These are phyloP conservation scores for Lichtheimia corymbifera DNA, from an alignment of 371 early-diverging fungal genomes.

Conservation along the genomic window DNA sequence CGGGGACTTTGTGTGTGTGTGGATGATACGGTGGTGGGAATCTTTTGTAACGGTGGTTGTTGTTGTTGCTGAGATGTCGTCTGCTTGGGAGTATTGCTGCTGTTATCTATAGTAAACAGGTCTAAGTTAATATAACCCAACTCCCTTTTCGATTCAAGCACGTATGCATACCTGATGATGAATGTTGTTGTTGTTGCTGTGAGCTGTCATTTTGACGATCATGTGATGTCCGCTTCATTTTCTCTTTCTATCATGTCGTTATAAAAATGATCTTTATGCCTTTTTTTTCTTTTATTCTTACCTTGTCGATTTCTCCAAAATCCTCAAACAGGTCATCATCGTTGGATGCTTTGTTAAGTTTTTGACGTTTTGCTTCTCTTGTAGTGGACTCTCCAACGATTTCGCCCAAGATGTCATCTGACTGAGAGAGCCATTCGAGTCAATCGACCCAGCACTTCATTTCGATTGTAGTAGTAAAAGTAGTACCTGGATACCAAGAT, in stretches of 20 bases:
- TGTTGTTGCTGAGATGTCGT: constrained; percentile 2
- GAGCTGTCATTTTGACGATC: background rate
- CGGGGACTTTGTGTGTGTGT: constrained; percentile 16
- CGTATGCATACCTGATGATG: too few relatives aligned
- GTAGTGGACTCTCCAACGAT: constrained; percentile 34
- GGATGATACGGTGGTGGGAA: constrained; percentile 21
- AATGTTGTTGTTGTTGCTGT: too few relatives aligned
- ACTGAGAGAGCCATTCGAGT: constrained; percentile 5
- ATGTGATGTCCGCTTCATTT: background rate
- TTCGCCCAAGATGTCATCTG: constrained; percentile 46
- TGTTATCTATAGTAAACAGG: background rate
- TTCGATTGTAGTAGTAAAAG: background rate
- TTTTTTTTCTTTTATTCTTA: constrained; percentile 6
- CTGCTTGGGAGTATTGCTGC: background rate
- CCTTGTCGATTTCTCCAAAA: constrained; percentile 38
- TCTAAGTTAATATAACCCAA: too few relatives aligned
- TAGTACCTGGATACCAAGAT: constrained; percentile 23
- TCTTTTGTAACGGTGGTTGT: constrained; percentile 16
- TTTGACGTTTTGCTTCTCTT: constrained; percentile 34
- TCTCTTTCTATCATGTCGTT: background rate
- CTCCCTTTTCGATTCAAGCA: too few relatives aligned
- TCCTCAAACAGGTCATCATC: constrained; percentile 42
- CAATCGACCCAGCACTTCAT: too few relatives aligned
- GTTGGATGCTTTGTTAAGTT: constrained; percentile 9
- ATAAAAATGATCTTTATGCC: too few relatives aligned